Base-by-base conservation (phyloP, 139 green algal species). In the Pseudopediastrum boryanum region DNA sequence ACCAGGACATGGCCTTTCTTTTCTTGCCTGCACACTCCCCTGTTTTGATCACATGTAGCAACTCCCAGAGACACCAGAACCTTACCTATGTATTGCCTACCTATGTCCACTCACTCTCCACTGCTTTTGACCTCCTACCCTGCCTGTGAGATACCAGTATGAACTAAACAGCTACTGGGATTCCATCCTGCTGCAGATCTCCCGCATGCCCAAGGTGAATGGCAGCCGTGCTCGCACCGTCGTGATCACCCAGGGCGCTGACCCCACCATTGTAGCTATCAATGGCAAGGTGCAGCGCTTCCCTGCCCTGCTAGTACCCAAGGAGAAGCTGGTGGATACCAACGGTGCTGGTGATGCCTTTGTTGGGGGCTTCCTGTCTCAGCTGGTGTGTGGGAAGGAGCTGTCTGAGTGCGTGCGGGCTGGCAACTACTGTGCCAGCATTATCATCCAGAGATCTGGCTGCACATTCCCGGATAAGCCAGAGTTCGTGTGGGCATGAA, bases 361-460 rank as follows among this genome's bases (percentile, higher is more conserved):
- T 84, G 96, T 99, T 38, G 96, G 96, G 43, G 96, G 96, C 70
- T 99, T 99, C 93, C 87, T 99, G 21, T 94, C 90, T 1, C 96
- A 99, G 91, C 86, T 99, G 35, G 91, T 95, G 54, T 71, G 54
- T 8, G 96, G 96, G 63, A 97, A 97, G 89, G 81, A 87, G 51
- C 69, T 94, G 4, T 64, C 68, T 31, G 92, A 98, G 74, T 95
- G 89, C 79, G 80, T 91, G 52, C 77, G 90, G 1, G 96, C 97
- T 8, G 96, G 96, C 44, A 95, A 97, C 86, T 99, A 96, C 85
- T 94, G 93, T 25, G 96, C 95, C 3, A 90, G 90, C 75, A 75
- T 94, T 25, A 93, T 99, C 87, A 99, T 99, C 82, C 96, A 99
- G 88, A 87, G 86, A 48, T 94, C 90, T 25, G 96, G 96, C 19